Evolutionary conservation across 768 basidiomycete genomes (phyloP).

Genomic region (Floccularia luteovirens): DNA sequence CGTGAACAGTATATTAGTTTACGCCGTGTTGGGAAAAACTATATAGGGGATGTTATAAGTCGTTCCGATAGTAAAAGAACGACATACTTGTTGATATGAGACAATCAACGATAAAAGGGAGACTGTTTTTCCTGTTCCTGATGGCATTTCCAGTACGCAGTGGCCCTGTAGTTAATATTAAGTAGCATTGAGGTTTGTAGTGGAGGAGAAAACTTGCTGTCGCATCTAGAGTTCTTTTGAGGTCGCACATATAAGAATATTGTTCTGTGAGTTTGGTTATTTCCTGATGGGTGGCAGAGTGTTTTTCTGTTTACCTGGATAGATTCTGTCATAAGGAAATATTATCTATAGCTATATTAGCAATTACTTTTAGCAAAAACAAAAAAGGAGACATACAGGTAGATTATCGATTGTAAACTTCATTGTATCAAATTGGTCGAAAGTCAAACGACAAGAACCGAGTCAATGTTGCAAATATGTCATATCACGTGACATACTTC

Average conservation of each 20-base stretch:
- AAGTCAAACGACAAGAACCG: too few relatives aligned
- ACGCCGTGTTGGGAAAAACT: conserved; percentile 89
- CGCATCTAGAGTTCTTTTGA: conserved; percentile 94
- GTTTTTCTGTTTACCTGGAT: conserved; percentile 60
- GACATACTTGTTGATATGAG: conserved; percentile 86
- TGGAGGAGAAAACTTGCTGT: conserved; percentile 39
- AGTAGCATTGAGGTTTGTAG: not conserved
- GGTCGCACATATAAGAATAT: conserved; percentile 99
- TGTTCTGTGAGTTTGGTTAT: conserved; percentile 57
- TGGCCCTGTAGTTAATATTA: conserved; percentile 61
- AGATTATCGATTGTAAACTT: conserved; percentile 80
- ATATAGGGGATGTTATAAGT: conserved; percentile 10
- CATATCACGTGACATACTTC: too few relatives aligned
- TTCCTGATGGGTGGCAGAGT: conserved; percentile 1
- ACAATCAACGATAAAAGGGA: conserved; percentile 93
- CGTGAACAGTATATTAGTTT: conserved; percentile 99
- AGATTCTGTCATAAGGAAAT: conserved; percentile 93
- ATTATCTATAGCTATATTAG: conserved; percentile 47
- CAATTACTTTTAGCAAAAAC: conserved; percentile 1
- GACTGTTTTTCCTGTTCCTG: conserved; percentile 98
- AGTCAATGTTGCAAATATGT: too few relatives aligned
- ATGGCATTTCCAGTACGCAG: conserved; percentile 99
- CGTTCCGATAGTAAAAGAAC: not conserved
- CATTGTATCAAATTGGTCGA: conserved; percentile 30
- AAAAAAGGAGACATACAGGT: conserved; percentile 40